Evolutionary conservation across 1,139 yeast species (phyloP), one percentile per base, ranked within the genome.

Genomic region (Candida sp.): DNA sequence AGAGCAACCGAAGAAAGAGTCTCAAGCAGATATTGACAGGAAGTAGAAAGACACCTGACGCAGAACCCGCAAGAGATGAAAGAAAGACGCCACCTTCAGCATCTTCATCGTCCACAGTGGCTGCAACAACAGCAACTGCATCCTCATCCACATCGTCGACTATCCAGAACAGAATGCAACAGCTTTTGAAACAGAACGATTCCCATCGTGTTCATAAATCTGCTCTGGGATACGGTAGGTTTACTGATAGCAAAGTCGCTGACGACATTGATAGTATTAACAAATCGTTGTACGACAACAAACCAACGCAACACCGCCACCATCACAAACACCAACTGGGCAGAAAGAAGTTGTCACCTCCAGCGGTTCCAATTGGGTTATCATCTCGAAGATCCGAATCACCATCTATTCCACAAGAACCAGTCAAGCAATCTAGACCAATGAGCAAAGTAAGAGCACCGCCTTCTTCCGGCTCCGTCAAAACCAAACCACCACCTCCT

Each of bases 181-280:
- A 79, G 57, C 73, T 88, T 39, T 70, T 89, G 55, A 77, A 70
- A 55, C 71, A 66, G 49, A 74, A 75, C 23, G 78, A 77, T 34
- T 77, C 81, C 2, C 75, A 80, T 9, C 78, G 82, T 4, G 71
- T 80, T 0, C 64, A 74, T 23, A 84, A 81, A 59, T 85, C 92
- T 0, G 96, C 96, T 0, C 69, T 72, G 12, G 96, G 96, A 0
- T 90, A 90, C 63, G 96, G 96, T 3, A 81, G 82, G 59, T 88
- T 78, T 62, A 86, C 92, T 0, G 88, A 61, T 8, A 55, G 52
- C 11, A 64, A 63, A 27, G 75, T 63, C 27, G 59, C 62, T 6
- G 77, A 72, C n/a, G 81, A 77, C 47, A 60, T 77, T 25, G 69
- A 67, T 4, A 78, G 78, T 2, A 77, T 77, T 25, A 77, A 77